Evolutionary conservation across 2,329 filamentous ascomycete species (phyloP), one percentile per base, ranked within the genome.

Genomic region (Aspergillus sp.): DNA sequence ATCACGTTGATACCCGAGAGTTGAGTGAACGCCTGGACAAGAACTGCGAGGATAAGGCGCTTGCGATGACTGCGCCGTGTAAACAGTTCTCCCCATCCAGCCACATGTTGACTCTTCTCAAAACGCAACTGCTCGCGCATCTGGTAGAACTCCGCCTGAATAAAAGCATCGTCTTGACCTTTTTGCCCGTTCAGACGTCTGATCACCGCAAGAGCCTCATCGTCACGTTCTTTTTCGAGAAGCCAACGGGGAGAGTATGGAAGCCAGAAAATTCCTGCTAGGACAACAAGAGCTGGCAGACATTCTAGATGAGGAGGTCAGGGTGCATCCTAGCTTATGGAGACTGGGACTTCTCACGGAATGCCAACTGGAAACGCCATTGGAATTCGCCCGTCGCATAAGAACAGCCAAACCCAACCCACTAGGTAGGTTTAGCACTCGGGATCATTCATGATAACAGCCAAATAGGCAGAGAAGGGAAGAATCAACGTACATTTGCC

Each of bases 211-310:
- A 53, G 47, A 41, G 51, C 51, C 32, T 53, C 51, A 22, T 53
- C 51, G 19, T 53, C 51, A 22, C 51, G 41, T 13, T 53, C 51
- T 42, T 53, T 16, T 11, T 53, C 47, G 13, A 53, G 51, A 19
- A 53, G 51, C 51, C 51, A 53, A 16, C 51, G 46, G 6, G 51
- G 51, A 2, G 42, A 53, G 26, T 49, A 53, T 22, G 51, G 51
- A 10, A 53, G 42, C 51, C 50, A 52, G 50, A 52, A 48, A 9
- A 52, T 44, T 9, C 50, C 50, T 4, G 42, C n/a, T 1, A 52
- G 45, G 13, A 51, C 45, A 24, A 51, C 47, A 5, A 51, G 20
- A 10, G 49, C 44, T 6, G 49, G 44, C 8, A 51, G 49, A 26
- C 49, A 51, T 47, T 51, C 49, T 51, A 17, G 16, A 16, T 22